phyloP scores from a whole-genome alignment of 2,329 filamentous ascomycete genomes.

The Ceratocystis destructans region DNA sequence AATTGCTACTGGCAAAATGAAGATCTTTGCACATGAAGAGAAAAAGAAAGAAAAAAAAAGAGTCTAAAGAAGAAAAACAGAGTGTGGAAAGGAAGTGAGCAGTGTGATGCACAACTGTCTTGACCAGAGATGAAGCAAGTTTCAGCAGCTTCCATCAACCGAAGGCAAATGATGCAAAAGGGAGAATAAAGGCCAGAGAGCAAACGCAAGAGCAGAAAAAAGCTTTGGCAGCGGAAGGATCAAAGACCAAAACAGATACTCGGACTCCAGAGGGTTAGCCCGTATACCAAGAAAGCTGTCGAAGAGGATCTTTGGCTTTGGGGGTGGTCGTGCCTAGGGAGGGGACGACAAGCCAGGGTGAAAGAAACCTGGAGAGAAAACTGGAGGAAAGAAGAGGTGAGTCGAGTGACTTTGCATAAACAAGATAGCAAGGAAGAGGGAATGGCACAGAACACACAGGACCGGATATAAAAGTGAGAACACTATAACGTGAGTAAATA shows the following conservation, averaged over 20 bases:
- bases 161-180: background rate
- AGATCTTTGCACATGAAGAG: background rate
- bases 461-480: background rate
- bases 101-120: background rate
- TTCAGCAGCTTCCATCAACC: background rate
- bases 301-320: background rate
- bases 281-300: background rate
- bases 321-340: background rate
- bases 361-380: background rate
- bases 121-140: conserved; percentile 6
- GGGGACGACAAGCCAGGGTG: background rate
- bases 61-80: background rate
- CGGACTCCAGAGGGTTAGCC: conserved; percentile 6
- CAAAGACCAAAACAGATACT: conserved; percentile 6
- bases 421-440: background rate
- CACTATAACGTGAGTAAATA: background rate
- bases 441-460: background rate
- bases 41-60: background rate
- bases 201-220: background rate
- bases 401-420: background rate
- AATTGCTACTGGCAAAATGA: background rate
- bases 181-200: background rate
- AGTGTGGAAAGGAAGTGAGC: background rate
- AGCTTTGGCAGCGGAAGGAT: conserved; percentile 5
- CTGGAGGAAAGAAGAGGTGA: background rate